A percentile compares a stretch with the other conserved stretches of the same genome.
Evolutionary conservation across 257 asterid species (phyloP).

Genomic region (Plantago ovata): DNA sequence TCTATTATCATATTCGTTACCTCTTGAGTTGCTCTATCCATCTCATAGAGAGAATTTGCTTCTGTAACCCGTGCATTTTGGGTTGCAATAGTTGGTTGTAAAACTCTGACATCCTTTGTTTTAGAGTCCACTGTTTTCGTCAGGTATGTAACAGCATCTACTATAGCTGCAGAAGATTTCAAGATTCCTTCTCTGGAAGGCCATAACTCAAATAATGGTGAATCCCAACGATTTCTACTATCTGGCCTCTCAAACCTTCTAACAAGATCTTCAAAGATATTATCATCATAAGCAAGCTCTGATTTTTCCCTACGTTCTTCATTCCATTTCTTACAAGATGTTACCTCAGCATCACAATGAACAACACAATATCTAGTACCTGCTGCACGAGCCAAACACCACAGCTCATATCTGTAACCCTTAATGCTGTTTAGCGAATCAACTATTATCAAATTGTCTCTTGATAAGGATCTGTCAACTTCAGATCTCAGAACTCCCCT

Average conservation of each 20-base stretch:
- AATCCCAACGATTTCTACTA: slow-evolving; percentile 90
- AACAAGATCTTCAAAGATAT: slow-evolving; percentile 67
- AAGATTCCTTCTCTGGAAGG: slow-evolving; percentile 67
- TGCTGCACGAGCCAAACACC: slow-evolving; percentile 97
- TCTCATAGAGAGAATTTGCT: slow-evolving; percentile 83
- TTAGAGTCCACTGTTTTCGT: slow-evolving; percentile 83
- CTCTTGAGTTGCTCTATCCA: slow-evolving; percentile 90
- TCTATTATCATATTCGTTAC: slow-evolving; percentile 65
- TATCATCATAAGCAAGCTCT: slow-evolving; percentile 54
- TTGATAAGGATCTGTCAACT: slow-evolving; percentile 83
- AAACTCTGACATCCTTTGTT: slow-evolving; percentile 66
- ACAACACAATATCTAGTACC: slow-evolving; percentile 89
- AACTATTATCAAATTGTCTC: slow-evolving; percentile 66
- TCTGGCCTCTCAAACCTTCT: slow-evolving; percentile 96
- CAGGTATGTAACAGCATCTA: slow-evolving; percentile 69
- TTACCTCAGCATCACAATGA: slow-evolving; percentile 64
- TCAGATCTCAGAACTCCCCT: slow-evolving; percentile 94
- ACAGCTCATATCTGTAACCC: slow-evolving; percentile 94
- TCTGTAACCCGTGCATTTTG: slow-evolving; percentile 56
- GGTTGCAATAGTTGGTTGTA: slow-evolving; percentile 95
- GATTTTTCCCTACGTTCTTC: slow-evolving; percentile 48
- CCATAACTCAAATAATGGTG: slow-evolving; percentile 80
- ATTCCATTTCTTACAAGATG: slow-evolving; percentile 70
- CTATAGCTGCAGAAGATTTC: slow-evolving; percentile 56
- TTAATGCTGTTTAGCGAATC: slow-evolving; percentile 95